phyloP scores from a whole-genome alignment of 345 rosid species.

The Eucalyptus sideroxylon region DNA sequence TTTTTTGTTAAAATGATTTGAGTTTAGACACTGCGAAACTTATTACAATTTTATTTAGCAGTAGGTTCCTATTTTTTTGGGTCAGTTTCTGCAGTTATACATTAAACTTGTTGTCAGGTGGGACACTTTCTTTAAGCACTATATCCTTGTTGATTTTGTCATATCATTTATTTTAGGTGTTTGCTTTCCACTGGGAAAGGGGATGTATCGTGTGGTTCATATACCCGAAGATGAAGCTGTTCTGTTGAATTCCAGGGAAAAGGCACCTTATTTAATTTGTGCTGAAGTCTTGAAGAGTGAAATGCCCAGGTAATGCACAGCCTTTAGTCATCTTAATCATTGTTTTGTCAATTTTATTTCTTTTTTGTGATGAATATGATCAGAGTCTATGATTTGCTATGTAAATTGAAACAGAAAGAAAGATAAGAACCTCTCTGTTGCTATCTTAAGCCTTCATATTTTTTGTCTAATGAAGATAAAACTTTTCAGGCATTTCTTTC shows the following conservation, averaged over 20 bases:
- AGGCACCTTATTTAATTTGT: slow-evolving; percentile 93
- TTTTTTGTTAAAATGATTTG: background rate
- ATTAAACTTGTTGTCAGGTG: background rate
- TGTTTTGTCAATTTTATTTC: background rate
- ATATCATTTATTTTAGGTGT: slow-evolving; percentile 45
- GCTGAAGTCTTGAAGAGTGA: slow-evolving; percentile 89
- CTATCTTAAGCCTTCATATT: background rate
- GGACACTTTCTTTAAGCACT: background rate
- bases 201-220: slow-evolving; percentile 87
- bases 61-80: background rate
- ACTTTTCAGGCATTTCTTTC: background rate
- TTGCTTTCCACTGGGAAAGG: slow-evolving; percentile 98
- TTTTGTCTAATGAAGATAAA: background rate
- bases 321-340: background rate
- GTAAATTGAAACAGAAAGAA: background rate
- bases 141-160: background rate
- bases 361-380: background rate
- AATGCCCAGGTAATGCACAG: slow-evolving; percentile 43
- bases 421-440: background rate
- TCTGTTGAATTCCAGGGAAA: slow-evolving; percentile 97
- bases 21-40: background rate
- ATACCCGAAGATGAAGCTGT: slow-evolving; percentile 98
- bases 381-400: background rate
- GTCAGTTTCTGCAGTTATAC: background rate
- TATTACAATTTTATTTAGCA: background rate